phyloP scores from a whole-genome alignment of 2,329 filamentous ascomycete species.

The Talaromyces marneffei region DNA sequence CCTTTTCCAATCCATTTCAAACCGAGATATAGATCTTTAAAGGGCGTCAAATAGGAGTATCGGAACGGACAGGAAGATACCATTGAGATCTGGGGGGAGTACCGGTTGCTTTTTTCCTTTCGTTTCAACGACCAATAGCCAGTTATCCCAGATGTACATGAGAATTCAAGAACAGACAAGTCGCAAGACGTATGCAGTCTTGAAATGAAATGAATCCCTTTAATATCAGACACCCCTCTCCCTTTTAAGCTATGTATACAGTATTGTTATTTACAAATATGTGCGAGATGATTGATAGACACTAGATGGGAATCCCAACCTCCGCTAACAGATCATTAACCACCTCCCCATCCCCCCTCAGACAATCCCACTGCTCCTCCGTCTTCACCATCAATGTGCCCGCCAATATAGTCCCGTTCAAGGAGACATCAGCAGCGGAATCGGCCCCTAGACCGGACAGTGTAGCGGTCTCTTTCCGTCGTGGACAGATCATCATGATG shows the following conservation, averaged over 20 bases:
- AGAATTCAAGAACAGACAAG: neutral
- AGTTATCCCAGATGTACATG: neutral
- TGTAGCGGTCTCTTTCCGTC: slow-evolving; percentile 43
- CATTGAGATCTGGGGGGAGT: neutral
- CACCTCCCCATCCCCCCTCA: slow-evolving; percentile 37
- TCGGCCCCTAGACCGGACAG: slow-evolving; percentile 22
- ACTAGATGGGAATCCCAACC: slow-evolving; percentile 30
- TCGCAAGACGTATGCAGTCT: neutral
- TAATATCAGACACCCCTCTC: neutral
- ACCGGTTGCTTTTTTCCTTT: neutral
- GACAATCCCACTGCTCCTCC: slow-evolving; percentile 48
- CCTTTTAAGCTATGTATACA: neutral
- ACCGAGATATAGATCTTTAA: neutral
- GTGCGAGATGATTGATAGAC: neutral
- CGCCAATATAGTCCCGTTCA: slow-evolving; percentile 54
- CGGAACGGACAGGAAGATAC: neutral
- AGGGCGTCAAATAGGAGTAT: neutral
- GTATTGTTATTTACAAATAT: neutral
- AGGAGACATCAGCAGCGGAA: slow-evolving; percentile 43
- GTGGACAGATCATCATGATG: slow-evolving; percentile 50
- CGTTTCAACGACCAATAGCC: neutral
- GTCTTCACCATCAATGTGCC: slow-evolving; percentile 56
- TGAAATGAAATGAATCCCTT: neutral
- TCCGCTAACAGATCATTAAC: slow-evolving; percentile 41
- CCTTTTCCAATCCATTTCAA: neutral